A percentile compares a stretch with the other conserved stretches of the same genome.
Evolutionary conservation across 1,284 basidiomycete species (phyloP).

Genomic region (Hortiboletus rubellus): DNA sequence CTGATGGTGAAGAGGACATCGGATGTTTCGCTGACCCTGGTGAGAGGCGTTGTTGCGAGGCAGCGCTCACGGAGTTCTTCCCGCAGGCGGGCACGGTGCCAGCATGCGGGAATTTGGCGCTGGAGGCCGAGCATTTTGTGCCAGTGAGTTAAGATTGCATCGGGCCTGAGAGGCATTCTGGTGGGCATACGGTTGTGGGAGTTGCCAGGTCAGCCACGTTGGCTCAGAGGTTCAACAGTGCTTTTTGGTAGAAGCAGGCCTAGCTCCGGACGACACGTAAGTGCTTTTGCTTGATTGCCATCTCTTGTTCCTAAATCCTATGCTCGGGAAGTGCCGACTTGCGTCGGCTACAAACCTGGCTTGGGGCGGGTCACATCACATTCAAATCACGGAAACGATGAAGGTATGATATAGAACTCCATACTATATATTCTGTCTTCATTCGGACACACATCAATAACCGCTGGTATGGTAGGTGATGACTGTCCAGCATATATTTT

Average conservation of each 20-base stretch:
- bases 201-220: neutral
- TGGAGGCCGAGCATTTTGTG: conserved; percentile 14
- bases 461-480: no score
- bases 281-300: no score
- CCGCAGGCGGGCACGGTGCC: conserved; percentile 8
- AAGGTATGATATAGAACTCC: no score
- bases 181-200: conserved; percentile 6
- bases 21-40: conserved; percentile 11
- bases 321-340: no score
- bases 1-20: conserved; percentile 15
- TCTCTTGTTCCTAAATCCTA: no score
- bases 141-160: conserved; percentile 8
- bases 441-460: no score
- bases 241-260: neutral
- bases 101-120: conserved; percentile 9
- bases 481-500: no score
- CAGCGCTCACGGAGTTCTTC: conserved; percentile 7
- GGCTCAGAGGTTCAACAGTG: conserved; percentile 1
- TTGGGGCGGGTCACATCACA: no score
- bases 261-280: no score
- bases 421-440: no score
- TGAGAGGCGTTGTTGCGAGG: conserved; percentile 10
- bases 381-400: no score
- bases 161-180: conserved; percentile 9
- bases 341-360: no score